phyloP scores from a whole-genome alignment of 306 rosid genomes.

The Elaeagnus macrophylla region DNA sequence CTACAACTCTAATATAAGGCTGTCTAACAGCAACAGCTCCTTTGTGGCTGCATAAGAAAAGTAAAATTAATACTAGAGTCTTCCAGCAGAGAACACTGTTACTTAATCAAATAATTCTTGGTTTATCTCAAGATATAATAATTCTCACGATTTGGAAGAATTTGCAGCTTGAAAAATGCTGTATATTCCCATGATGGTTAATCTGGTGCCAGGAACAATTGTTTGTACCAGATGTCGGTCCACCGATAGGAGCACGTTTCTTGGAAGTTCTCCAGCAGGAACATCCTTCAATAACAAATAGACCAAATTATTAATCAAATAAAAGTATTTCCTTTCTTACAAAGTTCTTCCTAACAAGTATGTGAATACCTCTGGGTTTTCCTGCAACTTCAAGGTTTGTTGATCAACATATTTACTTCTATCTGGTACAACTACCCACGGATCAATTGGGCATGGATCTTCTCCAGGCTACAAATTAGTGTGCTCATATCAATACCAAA shows the following conservation, averaged over 20 bases:
- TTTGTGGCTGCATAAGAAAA: constrained; percentile 50
- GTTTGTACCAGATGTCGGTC: constrained; percentile 96
- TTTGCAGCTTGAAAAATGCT: constrained; percentile 91
- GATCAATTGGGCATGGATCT: constrained; percentile 94
- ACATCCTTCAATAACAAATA: constrained; percentile 65
- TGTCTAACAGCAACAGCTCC: constrained; percentile 97
- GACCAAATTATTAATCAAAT: constrained; percentile 10
- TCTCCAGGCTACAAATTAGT: constrained; percentile 61
- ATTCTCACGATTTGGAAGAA: constrained; percentile 60
- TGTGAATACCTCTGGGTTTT: constrained; percentile 76
- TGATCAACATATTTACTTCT: constrained; percentile 90
- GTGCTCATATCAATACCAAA: constrained; percentile 9
- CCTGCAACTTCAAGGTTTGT: constrained; percentile 92
- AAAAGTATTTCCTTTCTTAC: not conserved
- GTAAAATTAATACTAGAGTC: constrained; percentile 9
- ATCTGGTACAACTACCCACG: constrained; percentile 94
- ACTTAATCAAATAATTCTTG: constrained; percentile 4
- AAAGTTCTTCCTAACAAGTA: not conserved
- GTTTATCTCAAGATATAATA: constrained; percentile 1
- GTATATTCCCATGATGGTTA: constrained; percentile 83
- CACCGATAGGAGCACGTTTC: constrained; percentile 88
- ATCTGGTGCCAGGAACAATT: constrained; percentile 93
- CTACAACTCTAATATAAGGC: constrained; percentile 94
- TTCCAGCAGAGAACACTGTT: not conserved
- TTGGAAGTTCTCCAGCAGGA: constrained; percentile 98